Evolutionary conservation across 768 basidiomycete species (phyloP), one percentile per base, ranked within the genome.

Genomic region (Panus rudis): DNA sequence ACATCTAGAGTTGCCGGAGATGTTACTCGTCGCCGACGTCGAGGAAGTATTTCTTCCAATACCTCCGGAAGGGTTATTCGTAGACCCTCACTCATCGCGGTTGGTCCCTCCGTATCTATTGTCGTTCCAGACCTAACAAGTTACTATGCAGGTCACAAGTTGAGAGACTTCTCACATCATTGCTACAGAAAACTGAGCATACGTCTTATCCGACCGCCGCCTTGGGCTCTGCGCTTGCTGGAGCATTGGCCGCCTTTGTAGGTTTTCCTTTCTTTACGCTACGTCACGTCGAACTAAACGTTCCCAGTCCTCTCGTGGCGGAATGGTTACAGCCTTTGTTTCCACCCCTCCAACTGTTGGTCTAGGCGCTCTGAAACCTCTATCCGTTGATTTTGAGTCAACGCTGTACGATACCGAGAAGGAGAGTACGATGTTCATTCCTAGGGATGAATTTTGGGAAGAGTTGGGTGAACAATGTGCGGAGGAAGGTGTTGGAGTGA

Each of bases 31-130:
- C 7, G 67, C 87, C 1, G 96, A 98, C 58, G 64, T 98, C 27
- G 84, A 91, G n/a, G 96, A 99, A 42, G 80, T 92, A 16, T 98
- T 93, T 62, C 62, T 87, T 2, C 96, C 96, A 0, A 60, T 91
- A 19, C n/a, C n/a, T 7, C 68, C 68, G 16, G 64, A 70, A 4
- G 84, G 82, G 2, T 67, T 93, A 30, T 86, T 97, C 47, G 91
- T 84, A 8, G 74, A 88, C 46, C 84, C 90, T 12, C n/a, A n/a
- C n/a, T n/a, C n/a, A n/a, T n/a, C n/a, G n/a, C n/a, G n/a, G n/a
- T n/a, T n/a, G n/a, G n/a, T n/a, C n/a, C n/a, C n/a, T n/a, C n/a
- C n/a, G n/a, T n/a, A n/a, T n/a, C n/a, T n/a, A n/a, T n/a, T n/a
- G n/a, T n/a, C n/a, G n/a, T n/a, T n/a, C n/a, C n/a, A n/a, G n/a